Conservation (phyloP, 1,284 basidiomycete species). For the Trametes pubescens region DNA sequence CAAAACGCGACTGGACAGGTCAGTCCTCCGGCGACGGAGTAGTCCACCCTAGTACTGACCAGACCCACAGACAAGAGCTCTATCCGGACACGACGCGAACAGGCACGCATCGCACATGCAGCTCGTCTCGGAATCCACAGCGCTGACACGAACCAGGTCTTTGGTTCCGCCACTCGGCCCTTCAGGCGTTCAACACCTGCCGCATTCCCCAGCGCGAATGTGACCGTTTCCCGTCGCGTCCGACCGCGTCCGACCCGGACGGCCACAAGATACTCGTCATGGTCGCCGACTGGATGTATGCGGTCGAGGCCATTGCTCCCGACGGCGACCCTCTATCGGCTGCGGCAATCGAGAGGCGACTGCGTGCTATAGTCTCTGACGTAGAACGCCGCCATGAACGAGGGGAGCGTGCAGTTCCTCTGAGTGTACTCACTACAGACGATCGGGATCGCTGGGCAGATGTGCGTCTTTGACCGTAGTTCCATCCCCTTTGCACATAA, state of each 20-base stretch:
- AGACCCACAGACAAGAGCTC: conserved; percentile 55
- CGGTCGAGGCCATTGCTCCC: conserved; percentile 71
- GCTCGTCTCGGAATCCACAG: conserved; percentile 2
- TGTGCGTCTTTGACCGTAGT: conserved; percentile 51
- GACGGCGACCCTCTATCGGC: conserved; percentile 46
- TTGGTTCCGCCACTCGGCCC: conserved; percentile 67
- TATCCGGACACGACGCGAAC: conserved; percentile 64
- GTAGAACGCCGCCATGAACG: conserved; percentile 59
- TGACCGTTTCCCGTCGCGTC: conserved; percentile 66
- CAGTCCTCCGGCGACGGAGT: conserved; percentile 32
- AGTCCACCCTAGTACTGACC: neutral
- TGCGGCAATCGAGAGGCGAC: conserved; percentile 70
- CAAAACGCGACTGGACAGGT: conserved; percentile 75
- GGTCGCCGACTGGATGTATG: conserved; percentile 85
- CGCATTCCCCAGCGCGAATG: conserved; percentile 75
- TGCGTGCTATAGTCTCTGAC: conserved; percentile 77
- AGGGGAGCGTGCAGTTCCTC: conserved; percentile 64
- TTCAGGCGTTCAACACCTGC: conserved; percentile 79
- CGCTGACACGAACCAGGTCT: conserved; percentile 51
- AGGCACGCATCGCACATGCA: conserved; percentile 46
- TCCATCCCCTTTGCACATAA: neutral
- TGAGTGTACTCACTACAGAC: conserved; percentile 85
- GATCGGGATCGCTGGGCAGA: conserved; percentile 86
- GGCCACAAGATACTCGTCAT: conserved; percentile 76
- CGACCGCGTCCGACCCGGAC: conserved; percentile 51